Conservation (phyloP, 352 stramenopile genomes). For the Globisporangium apiculatum region DNA sequence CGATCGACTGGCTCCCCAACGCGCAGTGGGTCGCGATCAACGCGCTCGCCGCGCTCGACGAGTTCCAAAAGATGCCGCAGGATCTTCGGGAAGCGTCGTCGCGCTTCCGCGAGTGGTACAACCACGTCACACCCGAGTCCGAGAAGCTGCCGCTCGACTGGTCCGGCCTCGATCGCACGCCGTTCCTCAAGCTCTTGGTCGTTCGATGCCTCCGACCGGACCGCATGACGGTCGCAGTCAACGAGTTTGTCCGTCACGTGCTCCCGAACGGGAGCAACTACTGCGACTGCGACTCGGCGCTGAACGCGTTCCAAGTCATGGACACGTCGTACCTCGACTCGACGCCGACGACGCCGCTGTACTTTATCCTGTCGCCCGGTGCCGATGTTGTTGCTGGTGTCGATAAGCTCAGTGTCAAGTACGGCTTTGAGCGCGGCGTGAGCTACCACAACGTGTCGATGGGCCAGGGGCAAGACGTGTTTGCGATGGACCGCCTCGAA, state of each 20-base stretch:
- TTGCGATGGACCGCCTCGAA: conserved; percentile 93
- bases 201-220: conserved; percentile 92
- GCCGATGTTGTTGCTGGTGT: conserved; percentile 94
- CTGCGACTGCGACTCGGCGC: conserved; percentile 94
- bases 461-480: conserved; percentile 95
- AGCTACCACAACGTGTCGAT: conserved; percentile 98
- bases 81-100: conserved; percentile 94
- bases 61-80: conserved; percentile 96
- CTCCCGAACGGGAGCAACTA: conserved; percentile 93
- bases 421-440: conserved; percentile 93
- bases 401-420: conserved; percentile 92
- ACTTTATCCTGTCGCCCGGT: conserved; percentile 95
- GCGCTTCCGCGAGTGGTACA: conserved; percentile 98
- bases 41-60: conserved; percentile 89
- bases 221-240: conserved; percentile 92
- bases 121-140: conserved; percentile 91
- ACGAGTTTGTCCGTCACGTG: conserved; percentile 92
- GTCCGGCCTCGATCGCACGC: conserved; percentile 91
- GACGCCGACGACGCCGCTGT: conserved; percentile 93
- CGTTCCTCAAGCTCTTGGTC: conserved; percentile 96
- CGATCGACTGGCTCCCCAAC: conserved; percentile 90
- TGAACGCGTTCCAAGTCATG: conserved; percentile 95
- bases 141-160: conserved; percentile 97
- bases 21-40: conserved; percentile 90
- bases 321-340: conserved; percentile 93